Percentiles rank a stretch among this genome's conserved stretches.
phyloP scores from a whole-genome alignment of 306 rosid species.

The Vicia villosa region DNA sequence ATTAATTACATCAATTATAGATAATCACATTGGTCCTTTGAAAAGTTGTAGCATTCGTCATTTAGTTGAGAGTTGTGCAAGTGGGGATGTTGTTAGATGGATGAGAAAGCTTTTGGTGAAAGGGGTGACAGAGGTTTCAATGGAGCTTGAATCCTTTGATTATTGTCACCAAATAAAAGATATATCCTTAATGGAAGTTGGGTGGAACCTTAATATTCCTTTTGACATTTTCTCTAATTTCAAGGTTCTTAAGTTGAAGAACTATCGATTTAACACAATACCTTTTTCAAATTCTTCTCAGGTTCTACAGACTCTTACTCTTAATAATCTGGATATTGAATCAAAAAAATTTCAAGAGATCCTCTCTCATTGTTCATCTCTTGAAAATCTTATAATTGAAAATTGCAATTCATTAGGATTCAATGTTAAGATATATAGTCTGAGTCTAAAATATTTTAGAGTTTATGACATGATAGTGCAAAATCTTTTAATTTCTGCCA shows the following conservation, averaged over 20 bases:
- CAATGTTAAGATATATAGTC: not conserved
- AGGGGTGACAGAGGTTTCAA: no score
- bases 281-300: not conserved
- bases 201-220: not conserved
- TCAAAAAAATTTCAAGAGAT: not conserved
- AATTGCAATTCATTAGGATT: rapidly evolving
- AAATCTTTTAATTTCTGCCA: not conserved
- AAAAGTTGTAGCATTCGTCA: not conserved
- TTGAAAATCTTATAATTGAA: not conserved
- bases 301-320: not conserved
- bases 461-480: not conserved
- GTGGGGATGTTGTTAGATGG: not conserved
- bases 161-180: not conserved
- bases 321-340: not conserved
- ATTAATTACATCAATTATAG: not conserved
- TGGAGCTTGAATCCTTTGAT: not conserved
- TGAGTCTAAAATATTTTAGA: not conserved
- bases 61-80: not conserved
- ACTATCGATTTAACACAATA: not conserved
- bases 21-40: not conserved
- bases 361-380: not conserved
- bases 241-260: not conserved
- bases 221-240: not conserved
- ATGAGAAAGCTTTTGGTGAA: not conserved
- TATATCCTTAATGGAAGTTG: not conserved